Evolutionary conservation across 1,284 basidiomycete genomes (phyloP), one percentile per base, ranked within the genome.

Genomic region (Malassezia sympodialis): DNA sequence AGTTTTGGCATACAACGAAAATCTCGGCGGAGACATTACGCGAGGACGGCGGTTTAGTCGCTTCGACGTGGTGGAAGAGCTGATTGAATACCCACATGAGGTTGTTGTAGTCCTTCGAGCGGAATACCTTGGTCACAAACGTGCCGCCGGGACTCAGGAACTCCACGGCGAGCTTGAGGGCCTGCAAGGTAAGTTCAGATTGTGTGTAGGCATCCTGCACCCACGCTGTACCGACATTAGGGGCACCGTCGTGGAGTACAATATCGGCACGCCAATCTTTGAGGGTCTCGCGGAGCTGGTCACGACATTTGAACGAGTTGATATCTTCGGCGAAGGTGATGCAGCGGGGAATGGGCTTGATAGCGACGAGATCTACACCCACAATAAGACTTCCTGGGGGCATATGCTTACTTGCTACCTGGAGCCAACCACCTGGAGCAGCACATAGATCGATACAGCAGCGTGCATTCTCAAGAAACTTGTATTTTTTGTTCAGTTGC

Each of bases 211-310:
- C 94, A 77, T 99, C 94, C 76, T 99, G 94, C 57, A 98, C 83
- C 94, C 94, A 99, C 12, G 94, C 94, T 24, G 90, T 88, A 80
- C 94, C 94, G 76, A 99, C 94, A 76, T 99, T 99, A 39, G 94
- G 94, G 39, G 94, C 94, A 80, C 94, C 94, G 77, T 99, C 94
- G 77, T 99, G 94, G 52, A 99, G 82, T n/a, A 99, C 52, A 8
- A 98, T 83, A 75, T 99, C 94, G n/a, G 94, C 94, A 77, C 91
- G 94, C 93, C 94, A 98, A 76, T 96, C 91, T 76, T 98, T 96
- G 61, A 98, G 79, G 76, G 96, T 89, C 35, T 79, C 79, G 46
- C 88, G 84, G 51, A 99, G 83, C 61, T 86, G 82, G 72, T 87
- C 84, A 53, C 94, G 84, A 77, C 94, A 99, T 58, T 86, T 82